These are phyloP conservation scores for Lathyrus tuberosus DNA, from an alignment of 306 rosid species.

Conservation along the genomic window DNA sequence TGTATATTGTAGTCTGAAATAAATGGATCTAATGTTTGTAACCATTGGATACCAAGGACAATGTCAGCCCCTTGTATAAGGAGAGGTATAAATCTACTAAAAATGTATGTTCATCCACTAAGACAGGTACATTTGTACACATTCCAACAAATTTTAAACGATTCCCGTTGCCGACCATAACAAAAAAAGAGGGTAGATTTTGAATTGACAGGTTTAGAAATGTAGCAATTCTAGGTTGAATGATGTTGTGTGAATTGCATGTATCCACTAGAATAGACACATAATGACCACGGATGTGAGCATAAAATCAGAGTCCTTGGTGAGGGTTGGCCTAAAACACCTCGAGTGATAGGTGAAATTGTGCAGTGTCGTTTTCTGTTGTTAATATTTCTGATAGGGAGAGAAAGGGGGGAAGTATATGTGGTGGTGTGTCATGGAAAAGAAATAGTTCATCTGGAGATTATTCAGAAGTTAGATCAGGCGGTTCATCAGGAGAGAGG, in stretches of 20 bases:
- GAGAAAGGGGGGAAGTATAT: background rate
- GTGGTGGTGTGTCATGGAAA: background rate
- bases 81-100: background rate
- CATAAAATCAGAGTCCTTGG: background rate
- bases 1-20: too few species aligned
- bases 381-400: background rate
- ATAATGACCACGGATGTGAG: background rate
- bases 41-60: background rate
- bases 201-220: background rate
- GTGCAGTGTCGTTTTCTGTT: background rate
- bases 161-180: background rate
- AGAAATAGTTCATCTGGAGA: background rate
- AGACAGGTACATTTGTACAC: background rate
- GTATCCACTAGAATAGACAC: background rate
- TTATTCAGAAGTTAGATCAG: background rate
- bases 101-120: background rate
- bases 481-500: background rate
- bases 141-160: background rate
- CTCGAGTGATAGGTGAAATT: background rate
- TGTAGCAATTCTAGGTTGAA: background rate
- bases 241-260: background rate
- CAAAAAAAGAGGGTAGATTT: background rate
- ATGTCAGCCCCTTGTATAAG: background rate
- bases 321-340: background rate
- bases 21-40: too few species aligned